Base-by-base conservation (phyloP, 495 filamentous ascomycete genomes). In the Penicillium turbatum region DNA sequence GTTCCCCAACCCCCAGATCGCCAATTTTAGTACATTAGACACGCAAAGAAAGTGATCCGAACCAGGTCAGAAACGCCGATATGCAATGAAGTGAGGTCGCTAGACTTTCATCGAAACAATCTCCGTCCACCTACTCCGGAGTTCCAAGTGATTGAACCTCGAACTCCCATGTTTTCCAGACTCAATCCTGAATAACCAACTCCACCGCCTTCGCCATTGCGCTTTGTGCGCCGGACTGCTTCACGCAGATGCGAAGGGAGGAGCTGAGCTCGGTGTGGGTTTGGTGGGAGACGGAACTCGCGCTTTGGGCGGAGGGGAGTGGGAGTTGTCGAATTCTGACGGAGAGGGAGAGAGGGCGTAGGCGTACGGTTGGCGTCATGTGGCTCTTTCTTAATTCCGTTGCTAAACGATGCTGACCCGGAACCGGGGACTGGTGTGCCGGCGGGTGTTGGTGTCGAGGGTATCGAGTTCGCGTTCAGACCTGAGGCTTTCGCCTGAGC, bases 171-270 rank as follows among this genome's bases (percentile, higher is more conserved):
- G 52, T 86, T 82, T 65, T 87, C 86, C 54, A 88, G 66, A 70
- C 84, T 83, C 59, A 91, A 65, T 50, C 88, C 86, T 1, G 84
- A 85, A 41, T 90, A 81, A 4, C 87, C 86, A 6, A 86, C 87
- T 12, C 83, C 84, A 21, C 88, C 89, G 4, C 82, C 78, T 45
- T 82, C 75, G 12, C 76, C 70, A 61, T 85, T 77, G 40, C 80
- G 79, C 66, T 86, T 87, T 58, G 86, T 86, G 48, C 91, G 79
- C 48, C 89, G 77, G 24, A 87, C 70, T 10, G 89, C 89, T 66
- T 96, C 88, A 19, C 89, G 77, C 32, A 96, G 70, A 73, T 96
- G 90, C 50, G 90, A 84, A 0, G 91, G 90, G 24, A 88, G 79
- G 38, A 96, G 66, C 12, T 90, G 89, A 0, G 86, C 89, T 13